Evolutionary conservation across 768 basidiomycete species (phyloP), one percentile per base, ranked within the genome.

Genomic region (Leccinum pellstonianum): DNA sequence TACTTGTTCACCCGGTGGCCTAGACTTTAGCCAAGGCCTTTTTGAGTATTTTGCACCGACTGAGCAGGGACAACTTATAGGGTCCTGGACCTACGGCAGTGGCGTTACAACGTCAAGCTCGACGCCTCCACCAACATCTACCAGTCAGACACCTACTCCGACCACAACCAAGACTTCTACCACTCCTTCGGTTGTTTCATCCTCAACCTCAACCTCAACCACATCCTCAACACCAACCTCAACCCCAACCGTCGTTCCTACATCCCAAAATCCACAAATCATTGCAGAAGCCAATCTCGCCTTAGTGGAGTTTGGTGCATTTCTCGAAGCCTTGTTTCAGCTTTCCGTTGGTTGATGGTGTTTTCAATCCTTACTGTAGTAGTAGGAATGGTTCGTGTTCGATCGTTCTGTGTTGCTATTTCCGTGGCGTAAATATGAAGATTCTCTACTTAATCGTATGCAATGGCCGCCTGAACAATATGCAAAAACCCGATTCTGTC

Each of bases 11-110:
- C 52, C 38, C 3, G 76, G 75, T 38, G 79, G 75, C 47, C 75
- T 86, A 19, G 84, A 85, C 66, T 63, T 83, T 19, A 79, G 78
- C 7, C 62, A 68, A 1, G 76, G 75, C 15, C 77, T 86, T n/a
- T 84, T 83, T 64, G 4, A 67, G 3, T 70, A 66, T 64, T 78
- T 83, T 56, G 81, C 71, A 1, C 60, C 70, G 21, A 51, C 69
- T 12, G 54, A 48, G 15, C 55, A 63, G 5, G 82, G 81, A 37
- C 69, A 75, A 14, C 55, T 83, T 21, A 57, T 69, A 25, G 78
- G 79, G 2, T 61, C 64, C 3, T 85, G 84, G 83, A 60, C 55
- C 14, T 78, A 72, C 54, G 72, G 73, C 17, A 69, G 58, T 19
- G 67, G 57, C 7, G 60, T 62, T n/a, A 31, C 68, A 7, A 53